Base-by-base conservation (phyloP, 2,329 filamentous ascomycete species). In the Fusarium bulbicola region DNA sequence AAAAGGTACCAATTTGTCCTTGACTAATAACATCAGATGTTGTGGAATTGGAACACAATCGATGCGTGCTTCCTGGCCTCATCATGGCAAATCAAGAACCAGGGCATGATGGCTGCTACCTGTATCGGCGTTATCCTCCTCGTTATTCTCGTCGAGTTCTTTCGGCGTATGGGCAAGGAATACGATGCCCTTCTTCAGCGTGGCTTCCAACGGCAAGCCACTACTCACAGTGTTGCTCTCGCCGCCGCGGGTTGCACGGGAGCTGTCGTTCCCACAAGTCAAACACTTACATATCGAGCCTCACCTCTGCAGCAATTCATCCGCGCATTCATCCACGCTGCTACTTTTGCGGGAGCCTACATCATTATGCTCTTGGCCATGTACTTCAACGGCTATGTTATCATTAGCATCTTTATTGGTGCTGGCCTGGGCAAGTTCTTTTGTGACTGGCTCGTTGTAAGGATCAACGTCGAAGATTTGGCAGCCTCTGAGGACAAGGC, bases 1-100 rank as follows among this genome's bases (percentile, higher is more conserved):
- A 15, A 14, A 24, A 20, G 20, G n/a, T 26, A 47, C 43, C 32
- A 45, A 43, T 36, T 43, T 37, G 26, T 46, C 24, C 26, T 37
- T 24, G n/a, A 43, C 64, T 68, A 34, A 68, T 20, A 40, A 28
- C 49, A 26, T 50, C 46, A 93, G 91, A 94, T 94, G 92, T 83
- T 93, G 39, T 94, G 92, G 92, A 94, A 94, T 79, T 94, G 92
- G 92, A 86, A 92, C 81, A 92, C 90, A 6, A 85, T 93, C 77
- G 90, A 92, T 78, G 83, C 91, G 26, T 94, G 91, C 82, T 95
- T 95, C 85, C 86, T 95, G 74, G 84, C 92, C 24, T 76, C 80
- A 10, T 86, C 87, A 49, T 96, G 93, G 93, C 91, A 91, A 78
- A 89, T 95, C 79, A 90, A 83, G n/a, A 92, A 89, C 46, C 81